These are phyloP conservation scores for Calycina marina DNA, from an alignment of 2,329 filamentous ascomycete species.

Conservation along the genomic window DNA sequence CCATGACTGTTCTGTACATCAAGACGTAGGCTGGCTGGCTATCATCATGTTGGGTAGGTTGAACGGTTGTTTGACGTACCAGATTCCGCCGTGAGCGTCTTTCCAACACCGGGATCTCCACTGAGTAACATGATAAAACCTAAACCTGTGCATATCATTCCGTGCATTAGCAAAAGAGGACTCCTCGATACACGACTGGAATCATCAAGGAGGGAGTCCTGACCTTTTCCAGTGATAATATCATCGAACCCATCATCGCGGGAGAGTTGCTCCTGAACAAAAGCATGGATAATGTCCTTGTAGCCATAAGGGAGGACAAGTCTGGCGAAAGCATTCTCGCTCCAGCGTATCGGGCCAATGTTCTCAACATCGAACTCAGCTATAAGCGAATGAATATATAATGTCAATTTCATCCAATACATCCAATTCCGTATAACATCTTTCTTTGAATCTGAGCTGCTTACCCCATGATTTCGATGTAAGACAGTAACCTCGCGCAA, in stretches of 20 bases:
- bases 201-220: no score
- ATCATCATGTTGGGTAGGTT: no score
- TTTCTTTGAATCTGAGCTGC: no score
- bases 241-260: slow-evolving; percentile 31
- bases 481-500: slow-evolving; percentile 21
- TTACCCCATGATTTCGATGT: slow-evolving; percentile 22
- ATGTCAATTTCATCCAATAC: slow-evolving; percentile 13
- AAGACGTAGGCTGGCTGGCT: no score
- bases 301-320: slow-evolving; percentile 34
- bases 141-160: no score
- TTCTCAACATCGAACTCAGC: slow-evolving; percentile 35
- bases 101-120: slow-evolving; percentile 34
- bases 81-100: slow-evolving; percentile 12
- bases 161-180: slow-evolving; percentile 16
- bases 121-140: slow-evolving; percentile 35
- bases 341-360: slow-evolving; percentile 31
- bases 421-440: no score
- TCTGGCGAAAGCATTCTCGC: slow-evolving; percentile 31
- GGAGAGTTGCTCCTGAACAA: slow-evolving; percentile 33
- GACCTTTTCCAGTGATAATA: slow-evolving; percentile 36
- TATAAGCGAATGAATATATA: slow-evolving; percentile 31
- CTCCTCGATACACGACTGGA: slow-evolving; percentile 23
- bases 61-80: no score
- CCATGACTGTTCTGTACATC: no score
- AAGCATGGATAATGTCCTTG: slow-evolving; percentile 36